These are phyloP conservation scores for Suillus variegatus DNA, from an alignment of 768 basidiomycete species.

Conservation along the genomic window DNA sequence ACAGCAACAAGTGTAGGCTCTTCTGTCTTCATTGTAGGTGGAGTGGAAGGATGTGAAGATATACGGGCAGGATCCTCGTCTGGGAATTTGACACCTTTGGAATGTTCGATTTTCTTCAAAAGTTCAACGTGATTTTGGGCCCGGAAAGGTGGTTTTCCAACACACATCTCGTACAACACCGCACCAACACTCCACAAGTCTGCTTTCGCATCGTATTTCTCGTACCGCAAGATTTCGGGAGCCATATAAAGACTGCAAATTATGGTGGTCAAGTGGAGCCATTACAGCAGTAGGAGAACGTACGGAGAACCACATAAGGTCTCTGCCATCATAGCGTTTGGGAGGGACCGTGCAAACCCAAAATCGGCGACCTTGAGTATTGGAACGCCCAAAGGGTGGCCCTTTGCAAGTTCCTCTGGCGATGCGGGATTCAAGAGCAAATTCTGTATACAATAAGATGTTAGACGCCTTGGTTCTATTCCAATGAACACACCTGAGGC, in stretches of 20 bases:
- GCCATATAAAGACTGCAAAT: conserved; percentile 89
- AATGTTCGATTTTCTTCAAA: conserved; percentile 86
- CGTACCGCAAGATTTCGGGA: conserved; percentile 94
- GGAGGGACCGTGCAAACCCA: conserved; percentile 92
- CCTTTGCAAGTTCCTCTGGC: conserved; percentile 75
- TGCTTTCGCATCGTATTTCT: conserved; percentile 97
- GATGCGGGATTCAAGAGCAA: conserved; percentile 84
- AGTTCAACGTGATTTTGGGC: conserved; percentile 97
- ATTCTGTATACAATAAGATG: conserved; percentile 55
- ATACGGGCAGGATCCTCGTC: conserved; percentile 72
- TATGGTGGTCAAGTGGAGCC: conserved; percentile 1
- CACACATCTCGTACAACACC: conserved; percentile 93
- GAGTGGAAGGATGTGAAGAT: conserved; percentile 34
- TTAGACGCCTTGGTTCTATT: not conserved
- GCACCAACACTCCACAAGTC: conserved; percentile 99
- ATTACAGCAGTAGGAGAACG: conserved; percentile 34
- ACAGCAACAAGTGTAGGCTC: conserved; percentile 61
- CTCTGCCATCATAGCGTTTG: conserved; percentile 93
- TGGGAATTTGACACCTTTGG: conserved; percentile 92
- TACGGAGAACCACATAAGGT: conserved; percentile 97
- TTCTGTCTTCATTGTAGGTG: conserved; percentile 38
- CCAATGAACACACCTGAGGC: conserved; percentile 61
- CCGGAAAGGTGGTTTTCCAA: conserved; percentile 92
- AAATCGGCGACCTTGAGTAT: conserved; percentile 98
- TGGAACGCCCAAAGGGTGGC: conserved; percentile 91